Conservation (phyloP, 2,329 filamentous ascomycete genomes). For the Cercospora berteroae region DNA sequence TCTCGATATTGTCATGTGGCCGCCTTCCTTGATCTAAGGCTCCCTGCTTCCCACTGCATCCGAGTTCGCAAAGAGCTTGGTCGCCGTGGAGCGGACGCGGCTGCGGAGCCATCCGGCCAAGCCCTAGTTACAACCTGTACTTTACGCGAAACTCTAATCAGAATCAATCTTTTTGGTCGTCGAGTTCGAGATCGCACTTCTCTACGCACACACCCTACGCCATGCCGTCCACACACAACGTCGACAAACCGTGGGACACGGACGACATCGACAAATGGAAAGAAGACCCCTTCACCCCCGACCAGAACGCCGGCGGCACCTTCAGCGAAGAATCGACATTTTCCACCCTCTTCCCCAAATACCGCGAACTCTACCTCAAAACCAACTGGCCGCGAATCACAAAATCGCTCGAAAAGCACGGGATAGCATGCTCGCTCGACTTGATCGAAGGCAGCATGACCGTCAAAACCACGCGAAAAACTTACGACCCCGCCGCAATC, state of each 20-base stretch:
- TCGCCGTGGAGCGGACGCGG: not conserved
- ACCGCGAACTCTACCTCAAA: constrained; percentile 89
- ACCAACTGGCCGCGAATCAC: constrained; percentile 93
- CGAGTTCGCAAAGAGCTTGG: not conserved
- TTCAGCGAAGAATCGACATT: constrained; percentile 95
- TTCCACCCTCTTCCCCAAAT: constrained; percentile 82
- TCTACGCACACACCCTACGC: constrained; percentile 27
- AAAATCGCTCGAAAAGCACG: constrained; percentile 77
- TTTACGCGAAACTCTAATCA: constrained; percentile 7
- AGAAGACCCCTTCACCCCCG: constrained; percentile 77
- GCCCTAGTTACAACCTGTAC: not conserved
- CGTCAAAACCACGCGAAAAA: constrained; percentile 89
- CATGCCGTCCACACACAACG: constrained; percentile 88
- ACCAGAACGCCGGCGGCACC: constrained; percentile 80
- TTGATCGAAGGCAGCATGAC: constrained; percentile 95
- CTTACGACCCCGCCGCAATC: constrained; percentile 87
- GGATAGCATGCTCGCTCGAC: constrained; percentile 89
- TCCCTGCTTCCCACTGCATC: not conserved
- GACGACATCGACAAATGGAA: constrained; percentile 98
- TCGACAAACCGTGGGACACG: constrained; percentile 91
- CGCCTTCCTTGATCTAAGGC: not conserved
- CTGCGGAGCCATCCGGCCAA: not conserved
- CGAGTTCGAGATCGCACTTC: not conserved
- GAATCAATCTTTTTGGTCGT: not conserved
- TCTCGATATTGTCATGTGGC: not conserved